phyloP scores from a whole-genome alignment of 176 grass and related monocot species.

The Musa schizocarpa region DNA sequence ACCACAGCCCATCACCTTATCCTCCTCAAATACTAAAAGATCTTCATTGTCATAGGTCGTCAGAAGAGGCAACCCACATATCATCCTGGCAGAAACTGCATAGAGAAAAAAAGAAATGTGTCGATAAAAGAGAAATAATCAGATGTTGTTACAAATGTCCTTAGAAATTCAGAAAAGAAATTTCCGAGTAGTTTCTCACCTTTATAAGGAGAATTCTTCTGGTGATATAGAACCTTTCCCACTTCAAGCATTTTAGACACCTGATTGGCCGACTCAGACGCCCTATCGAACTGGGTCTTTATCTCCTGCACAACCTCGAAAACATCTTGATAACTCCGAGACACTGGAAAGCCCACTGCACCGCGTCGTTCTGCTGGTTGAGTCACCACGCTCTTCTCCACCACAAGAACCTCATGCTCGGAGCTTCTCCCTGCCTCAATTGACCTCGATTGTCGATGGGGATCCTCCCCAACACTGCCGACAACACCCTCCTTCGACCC shows the following conservation, averaged over 20 bases:
- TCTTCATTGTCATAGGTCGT: conserved; percentile 14
- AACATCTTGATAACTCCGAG: conserved; percentile 48
- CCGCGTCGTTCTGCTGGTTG: conserved; percentile 33
- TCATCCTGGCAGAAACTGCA: conserved; percentile 32
- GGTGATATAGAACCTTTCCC: conserved; percentile 47
- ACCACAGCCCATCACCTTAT: conserved; percentile 33
- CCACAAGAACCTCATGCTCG: conserved; percentile 65
- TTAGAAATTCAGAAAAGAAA: background rate
- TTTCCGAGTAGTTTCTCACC: conserved; percentile 31
- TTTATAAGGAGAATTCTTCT: conserved; percentile 57
- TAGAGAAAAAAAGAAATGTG: background rate
- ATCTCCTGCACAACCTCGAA: conserved; percentile 44
- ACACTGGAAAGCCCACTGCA: background rate
- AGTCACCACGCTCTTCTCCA: conserved; percentile 68
- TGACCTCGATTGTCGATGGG: conserved; percentile 44
- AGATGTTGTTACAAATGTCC: background rate
- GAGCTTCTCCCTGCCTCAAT: conserved; percentile 32
- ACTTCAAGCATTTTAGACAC: conserved; percentile 56
- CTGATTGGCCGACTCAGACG: conserved; percentile 23
- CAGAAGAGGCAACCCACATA: conserved; percentile 29
- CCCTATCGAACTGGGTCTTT: conserved; percentile 51
- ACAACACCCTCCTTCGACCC: conserved; percentile 34
- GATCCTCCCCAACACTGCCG: conserved; percentile 39
- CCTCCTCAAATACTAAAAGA: conserved; percentile 24
- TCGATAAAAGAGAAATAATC: background rate